Base-by-base conservation (phyloP, 23 red algal species). In the Agarophyton chilense region DNA sequence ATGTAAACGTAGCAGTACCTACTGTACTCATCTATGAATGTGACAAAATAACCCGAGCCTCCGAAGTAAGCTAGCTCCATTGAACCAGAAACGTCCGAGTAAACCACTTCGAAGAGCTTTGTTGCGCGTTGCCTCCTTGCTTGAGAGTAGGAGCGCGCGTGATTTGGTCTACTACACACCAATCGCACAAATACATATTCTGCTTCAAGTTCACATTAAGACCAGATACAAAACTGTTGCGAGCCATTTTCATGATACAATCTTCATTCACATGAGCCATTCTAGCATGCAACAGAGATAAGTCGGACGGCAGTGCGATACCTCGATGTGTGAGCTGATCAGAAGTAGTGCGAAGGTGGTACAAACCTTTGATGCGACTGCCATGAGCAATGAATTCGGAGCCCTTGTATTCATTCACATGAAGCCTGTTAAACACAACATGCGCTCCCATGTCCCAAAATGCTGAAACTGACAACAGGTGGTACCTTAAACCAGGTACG, bases 31-130 rank as follows among this genome's bases (percentile, higher is more conserved):
- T 66, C 56, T 14, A 83, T 64, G 43, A 83, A 83, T 83, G 79
- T 83, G 54, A 83, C 35, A 83, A 83, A 83, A 19, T n/a, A 83
- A n/a, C 26, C 55, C 79, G 55, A 83, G 56, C 1, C 79, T 64
- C 55, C 79, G 13, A 67, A 65, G 24, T 35, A 63, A 13, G 9
- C 55, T 18, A 65, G 2, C 12, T 83, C 3, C 2, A 83, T 44
- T 39, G 74, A n/a, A 66, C 79, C 79, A 65, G 35, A 83, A 41
- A 83, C n/a, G 32, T 83, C 78, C 13, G 52, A 83, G 26, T 40
- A 47, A 4, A 83, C 55, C 3, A 83, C 14, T 12, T 34, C 79
- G 33, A 83, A 40, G 16, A 21, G 32, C 13, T 62, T 21, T 31
- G 65, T 66, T 18, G 54, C 79, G 12, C 44, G 13, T 47, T 65